Base-by-base conservation (phyloP, 2,329 filamentous ascomycete genomes). In the Ascomycota sp. region DNA sequence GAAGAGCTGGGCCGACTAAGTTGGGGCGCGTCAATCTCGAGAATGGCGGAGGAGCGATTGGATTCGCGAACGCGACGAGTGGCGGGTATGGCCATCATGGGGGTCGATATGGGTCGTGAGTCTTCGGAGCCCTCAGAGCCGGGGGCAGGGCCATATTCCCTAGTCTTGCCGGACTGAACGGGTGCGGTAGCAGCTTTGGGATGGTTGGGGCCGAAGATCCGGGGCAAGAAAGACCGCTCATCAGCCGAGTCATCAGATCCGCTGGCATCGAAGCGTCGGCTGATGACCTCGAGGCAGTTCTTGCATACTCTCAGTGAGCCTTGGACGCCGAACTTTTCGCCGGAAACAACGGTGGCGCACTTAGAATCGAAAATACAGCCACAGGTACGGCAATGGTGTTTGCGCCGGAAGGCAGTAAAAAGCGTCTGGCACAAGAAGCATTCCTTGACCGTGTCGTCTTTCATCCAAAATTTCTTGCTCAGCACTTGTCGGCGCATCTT, bases 291-390 rank as follows among this genome's bases (percentile, higher is more conserved):
- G 40, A 95, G 73, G 43, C 89, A 98, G 15, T 80, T 81, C 42
- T 85, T 93, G 56, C 89, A 98, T 9, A 98, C 81, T 34, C 86
- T 69, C 25, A 98, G 61, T 10, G 73, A 80, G 6, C 82, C 79
- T 28, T 74, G 69, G 29, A 94, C 82, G 11, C 82, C 85, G 48
- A 98, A 95, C 29, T 75, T 73, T 37, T 78, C 69, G 5, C 86
- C 89, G 5, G 82, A 69, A 17, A 95, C 81, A n/a, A 86, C 73
- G 5, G 78, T 78, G 1, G 86, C 98, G 53, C 89, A 98, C 50
- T 91, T 92, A 4, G 81, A 80, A 50, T 95, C 89, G 45, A 98
- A 98, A 27, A 98, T 98, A 45, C 92, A 92, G n/a, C 89, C 89
- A 47, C 89, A 98, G 1, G 73, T 79, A 36, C 91, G 74, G 50